These are phyloP conservation scores for Auriscalpium orientale DNA, from an alignment of 768 basidiomycete genomes.

Conservation along the genomic window DNA sequence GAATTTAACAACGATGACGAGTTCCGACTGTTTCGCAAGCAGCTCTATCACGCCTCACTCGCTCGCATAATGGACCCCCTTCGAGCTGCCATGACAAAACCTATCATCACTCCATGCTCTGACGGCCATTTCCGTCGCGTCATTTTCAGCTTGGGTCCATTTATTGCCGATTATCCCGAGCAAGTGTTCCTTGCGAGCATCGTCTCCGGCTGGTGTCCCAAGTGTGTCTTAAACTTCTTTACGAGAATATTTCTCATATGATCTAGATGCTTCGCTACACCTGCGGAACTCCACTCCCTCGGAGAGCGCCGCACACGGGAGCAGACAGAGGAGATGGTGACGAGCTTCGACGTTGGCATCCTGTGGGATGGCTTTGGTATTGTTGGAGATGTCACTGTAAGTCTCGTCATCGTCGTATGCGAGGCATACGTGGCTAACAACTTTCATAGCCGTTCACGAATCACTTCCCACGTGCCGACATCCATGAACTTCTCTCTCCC, in stretches of 20 bases:
- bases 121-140: constrained; percentile 27
- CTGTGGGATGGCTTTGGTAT: constrained; percentile 25
- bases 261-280: constrained; percentile 9
- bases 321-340: constrained; percentile 14
- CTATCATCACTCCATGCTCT: constrained; percentile 21
- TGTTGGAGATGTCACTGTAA: constrained; percentile 18
- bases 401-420: background rate
- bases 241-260: background rate
- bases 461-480: constrained; percentile 28
- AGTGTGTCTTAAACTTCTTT: constrained; percentile 7
- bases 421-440: background rate
- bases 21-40: constrained; percentile 13
- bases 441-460: constrained; percentile 27
- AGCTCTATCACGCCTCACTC: constrained; percentile 15
- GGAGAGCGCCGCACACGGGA: constrained; percentile 4
- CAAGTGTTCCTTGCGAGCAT: constrained; percentile 23
- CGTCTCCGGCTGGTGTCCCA: constrained; percentile 23
- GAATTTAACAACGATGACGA: constrained; percentile 5
- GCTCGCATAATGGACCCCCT: constrained; percentile 7
- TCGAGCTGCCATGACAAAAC: constrained; percentile 12
- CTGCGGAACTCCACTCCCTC: background rate
- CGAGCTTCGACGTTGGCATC: constrained; percentile 8
- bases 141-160: constrained; percentile 27
- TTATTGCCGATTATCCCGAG: constrained; percentile 33
- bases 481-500: too few species aligned